Percentiles rank a stretch among this genome's conserved stretches.
Conservation (phyloP, 106 monocot species). For the Vanilla planifolia region DNA sequence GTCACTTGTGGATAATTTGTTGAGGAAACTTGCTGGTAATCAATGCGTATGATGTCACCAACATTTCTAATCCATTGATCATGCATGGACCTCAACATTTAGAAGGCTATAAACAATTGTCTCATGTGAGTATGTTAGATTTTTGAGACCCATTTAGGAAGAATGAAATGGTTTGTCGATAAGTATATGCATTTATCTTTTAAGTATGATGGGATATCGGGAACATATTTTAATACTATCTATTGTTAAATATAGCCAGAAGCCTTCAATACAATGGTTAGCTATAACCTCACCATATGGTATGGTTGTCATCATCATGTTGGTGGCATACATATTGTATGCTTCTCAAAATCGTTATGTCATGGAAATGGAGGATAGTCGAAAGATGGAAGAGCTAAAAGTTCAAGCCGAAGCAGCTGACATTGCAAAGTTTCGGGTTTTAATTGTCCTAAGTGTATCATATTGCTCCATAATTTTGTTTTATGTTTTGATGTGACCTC, state of each 20-base stretch:
- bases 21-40: constrained; percentile 89
- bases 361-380: constrained; percentile 64
- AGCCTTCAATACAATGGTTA: constrained; percentile 49
- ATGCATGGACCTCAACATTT: constrained; percentile 84
- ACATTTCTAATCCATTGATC: constrained; percentile 68
- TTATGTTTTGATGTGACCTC: too few relatives aligned
- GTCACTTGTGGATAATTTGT: constrained; percentile 86
- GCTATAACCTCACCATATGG: constrained; percentile 56
- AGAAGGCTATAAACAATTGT: constrained; percentile 40
- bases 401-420: constrained; percentile 97
- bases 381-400: constrained; percentile 93
- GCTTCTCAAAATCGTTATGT: constrained; percentile 65
- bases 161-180: constrained; percentile 90
- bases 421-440: constrained; percentile 96
- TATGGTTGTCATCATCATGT: constrained; percentile 57
- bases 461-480: too few relatives aligned
- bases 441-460: constrained; percentile 1
- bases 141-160: constrained; percentile 95
- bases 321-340: constrained; percentile 50
- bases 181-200: constrained; percentile 8
- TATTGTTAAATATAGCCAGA: constrained; percentile 60
- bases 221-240: neutral
- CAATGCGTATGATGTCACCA: constrained; percentile 94
- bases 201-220: neutral
- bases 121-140: constrained; percentile 74